Evolutionary conservation across 805 yeast genomes (phyloP).

Genomic region (Candida yuanshanica): DNA sequence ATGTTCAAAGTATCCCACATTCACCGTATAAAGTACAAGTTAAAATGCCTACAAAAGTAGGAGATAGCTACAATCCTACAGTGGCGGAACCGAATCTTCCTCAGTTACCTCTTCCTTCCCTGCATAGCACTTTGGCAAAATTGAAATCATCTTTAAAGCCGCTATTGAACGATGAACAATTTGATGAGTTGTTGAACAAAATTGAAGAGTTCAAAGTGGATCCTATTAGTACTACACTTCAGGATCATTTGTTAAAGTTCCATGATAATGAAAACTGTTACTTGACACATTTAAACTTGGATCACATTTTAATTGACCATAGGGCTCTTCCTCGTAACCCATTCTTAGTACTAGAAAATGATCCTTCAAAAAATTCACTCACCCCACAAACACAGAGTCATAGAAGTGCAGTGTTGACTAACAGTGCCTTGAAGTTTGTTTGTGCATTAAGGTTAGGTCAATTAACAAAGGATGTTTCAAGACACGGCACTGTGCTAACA

Average conservation of each 20-base stretch:
- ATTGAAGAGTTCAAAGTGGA: slow-evolving; percentile 42
- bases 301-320: slow-evolving; percentile 33
- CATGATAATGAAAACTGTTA: slow-evolving; percentile 42
- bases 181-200: slow-evolving; percentile 35
- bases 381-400: slow-evolving; percentile 59
- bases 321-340: slow-evolving; percentile 69
- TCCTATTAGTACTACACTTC: slow-evolving; percentile 39
- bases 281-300: slow-evolving; percentile 42
- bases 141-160: slow-evolving; percentile 56
- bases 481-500: slow-evolving; percentile 45
- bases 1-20: too few species aligned
- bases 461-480: slow-evolving; percentile 55
- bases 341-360: slow-evolving; percentile 66
- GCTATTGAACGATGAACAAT: slow-evolving; percentile 47
- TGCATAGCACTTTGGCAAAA: slow-evolving; percentile 45
- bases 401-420: slow-evolving; percentile 60
- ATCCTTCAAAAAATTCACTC: slow-evolving; percentile 49
- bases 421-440: slow-evolving; percentile 62
- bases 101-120: slow-evolving; percentile 55
- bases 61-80: neutral
- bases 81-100: slow-evolving; percentile 34
- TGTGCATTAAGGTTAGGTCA: slow-evolving; percentile 49
- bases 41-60: neutral
- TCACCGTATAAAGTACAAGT: neutral
- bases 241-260: slow-evolving; percentile 46